Evolutionary conservation across 768 basidiomycete genomes (phyloP), one percentile per base, ranked within the genome.

Genomic region (Trametes elegans): DNA sequence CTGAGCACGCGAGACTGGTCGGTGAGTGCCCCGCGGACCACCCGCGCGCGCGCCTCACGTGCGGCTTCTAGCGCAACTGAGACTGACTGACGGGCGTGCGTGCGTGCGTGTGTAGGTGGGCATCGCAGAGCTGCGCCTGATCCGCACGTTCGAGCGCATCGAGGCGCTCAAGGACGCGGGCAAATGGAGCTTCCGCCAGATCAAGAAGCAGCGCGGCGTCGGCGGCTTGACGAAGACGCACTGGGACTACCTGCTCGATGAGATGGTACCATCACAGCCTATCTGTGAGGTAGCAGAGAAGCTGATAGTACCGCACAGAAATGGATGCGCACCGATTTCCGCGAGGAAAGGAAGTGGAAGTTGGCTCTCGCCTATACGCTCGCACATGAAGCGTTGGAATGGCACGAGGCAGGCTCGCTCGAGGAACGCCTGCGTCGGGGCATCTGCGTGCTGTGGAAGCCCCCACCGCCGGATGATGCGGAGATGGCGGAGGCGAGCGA

Each of bases 261-360:
- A 99, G 71, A 93, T 98, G 93, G 93, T 91, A 50, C 62, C 81
- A 74, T 26, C 23, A 32, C 16, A 31, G 48, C 24, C 35, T 16
- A 38, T 28, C 63, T 40, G 8, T 16, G 41, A 5, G 27, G 18
- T 11, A 60, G 39, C 40, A 18, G n/a, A 35, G 16, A 9, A 34
- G 27, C 45, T 38, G 29, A 55, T 42, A 36, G 24, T 36, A 7
- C 53, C 10, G 41, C 34, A 45, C 61, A 94, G 95, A 92, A 88
- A 82, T 99, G 97, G 97, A 88, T 99, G 83, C 88, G 92, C 24
- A 82, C 82, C 32, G 97, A 99, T 68, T 98, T 97, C 62, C 85
- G 90, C 18, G 95, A 98, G 70, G 97, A 99, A 66, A 79, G 90
- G 35, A 84, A 80, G 63, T 98, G 94, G 94, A 98, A 98, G 69